These are phyloP conservation scores for Dactylonectria macrodidyma DNA, from an alignment of 2,329 filamentous ascomycete genomes.

Conservation along the genomic window DNA sequence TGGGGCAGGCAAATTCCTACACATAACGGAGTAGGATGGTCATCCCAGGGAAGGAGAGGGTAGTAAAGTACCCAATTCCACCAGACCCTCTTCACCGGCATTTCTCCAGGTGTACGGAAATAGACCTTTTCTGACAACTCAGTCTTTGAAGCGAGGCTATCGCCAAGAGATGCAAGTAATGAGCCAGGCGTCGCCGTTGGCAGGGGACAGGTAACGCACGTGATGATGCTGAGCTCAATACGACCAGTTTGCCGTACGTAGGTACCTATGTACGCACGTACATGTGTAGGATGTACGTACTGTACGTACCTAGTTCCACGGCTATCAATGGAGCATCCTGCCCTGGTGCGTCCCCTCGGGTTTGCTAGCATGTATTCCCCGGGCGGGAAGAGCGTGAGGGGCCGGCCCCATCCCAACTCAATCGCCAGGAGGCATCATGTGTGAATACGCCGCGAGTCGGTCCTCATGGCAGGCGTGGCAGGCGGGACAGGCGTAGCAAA, in stretches of 20 bases:
- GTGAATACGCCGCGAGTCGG: neutral
- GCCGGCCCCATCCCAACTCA: constrained; percentile 14
- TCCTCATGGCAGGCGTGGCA: constrained; percentile 2
- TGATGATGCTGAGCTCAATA: neutral
- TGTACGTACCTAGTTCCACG: neutral
- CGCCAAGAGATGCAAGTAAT: constrained; percentile 3
- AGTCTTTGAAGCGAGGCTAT: neutral
- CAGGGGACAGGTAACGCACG: neutral
- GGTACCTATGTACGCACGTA: too few species aligned
- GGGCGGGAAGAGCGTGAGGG: constrained; percentile 1
- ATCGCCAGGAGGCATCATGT: constrained; percentile 3
- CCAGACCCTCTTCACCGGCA: constrained; percentile 3
- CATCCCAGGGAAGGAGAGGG: neutral
- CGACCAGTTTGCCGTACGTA: neutral
- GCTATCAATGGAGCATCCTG: neutral
- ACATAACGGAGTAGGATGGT: neutral
- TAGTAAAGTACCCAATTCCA: neutral
- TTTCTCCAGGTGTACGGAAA: constrained; percentile 5
- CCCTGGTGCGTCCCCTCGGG: constrained; percentile 1
- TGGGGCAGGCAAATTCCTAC: constrained; percentile 18
- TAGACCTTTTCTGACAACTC: neutral
- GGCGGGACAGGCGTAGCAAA: neutral
- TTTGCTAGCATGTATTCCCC: neutral
- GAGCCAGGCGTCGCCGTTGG: neutral
- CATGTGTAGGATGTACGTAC: too few species aligned